Evolutionary conservation across 371 early-diverging fungal species (phyloP).

Genomic region (Mucor circinelloides): DNA sequence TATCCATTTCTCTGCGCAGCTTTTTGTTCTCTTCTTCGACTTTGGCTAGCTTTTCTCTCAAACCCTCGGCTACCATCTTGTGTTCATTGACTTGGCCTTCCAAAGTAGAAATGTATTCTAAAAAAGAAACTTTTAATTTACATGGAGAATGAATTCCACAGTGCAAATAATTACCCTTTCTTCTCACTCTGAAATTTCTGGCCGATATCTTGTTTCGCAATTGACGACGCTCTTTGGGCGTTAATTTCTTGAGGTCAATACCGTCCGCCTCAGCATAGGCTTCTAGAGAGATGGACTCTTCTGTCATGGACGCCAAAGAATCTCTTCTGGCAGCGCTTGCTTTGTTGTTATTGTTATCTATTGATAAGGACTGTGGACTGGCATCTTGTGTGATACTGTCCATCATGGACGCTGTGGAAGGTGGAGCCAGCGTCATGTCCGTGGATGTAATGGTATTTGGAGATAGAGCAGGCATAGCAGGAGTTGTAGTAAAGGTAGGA

Average conservation of each 20-base stretch:
- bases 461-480: constrained; percentile 5
- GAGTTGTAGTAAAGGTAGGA: background rate
- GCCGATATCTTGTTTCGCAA: constrained; percentile 90
- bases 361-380: background rate
- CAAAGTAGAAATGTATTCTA: constrained; percentile 82
- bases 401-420: background rate
- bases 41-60: constrained; percentile 45
- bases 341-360: background rate
- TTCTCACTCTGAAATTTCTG: constrained; percentile 82
- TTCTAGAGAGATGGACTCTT: constrained; percentile 26
- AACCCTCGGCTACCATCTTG: constrained; percentile 56
- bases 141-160: background rate
- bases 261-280: constrained; percentile 39
- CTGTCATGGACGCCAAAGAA: constrained; percentile 12
- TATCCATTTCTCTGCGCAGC: constrained; percentile 59
- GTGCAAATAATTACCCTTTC: constrained; percentile 67
- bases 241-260: constrained; percentile 61
- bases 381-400: background rate
- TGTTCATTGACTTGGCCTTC: constrained; percentile 78
- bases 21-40: constrained; percentile 63
- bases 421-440: constrained; percentile 1
- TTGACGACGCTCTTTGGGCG: constrained; percentile 84
- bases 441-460: constrained; percentile 2
- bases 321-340: constrained; percentile 6
- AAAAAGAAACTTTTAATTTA: background rate